These are phyloP conservation scores for Xylaria scruposa DNA, from an alignment of 495 filamentous ascomycete genomes.

Conservation along the genomic window DNA sequence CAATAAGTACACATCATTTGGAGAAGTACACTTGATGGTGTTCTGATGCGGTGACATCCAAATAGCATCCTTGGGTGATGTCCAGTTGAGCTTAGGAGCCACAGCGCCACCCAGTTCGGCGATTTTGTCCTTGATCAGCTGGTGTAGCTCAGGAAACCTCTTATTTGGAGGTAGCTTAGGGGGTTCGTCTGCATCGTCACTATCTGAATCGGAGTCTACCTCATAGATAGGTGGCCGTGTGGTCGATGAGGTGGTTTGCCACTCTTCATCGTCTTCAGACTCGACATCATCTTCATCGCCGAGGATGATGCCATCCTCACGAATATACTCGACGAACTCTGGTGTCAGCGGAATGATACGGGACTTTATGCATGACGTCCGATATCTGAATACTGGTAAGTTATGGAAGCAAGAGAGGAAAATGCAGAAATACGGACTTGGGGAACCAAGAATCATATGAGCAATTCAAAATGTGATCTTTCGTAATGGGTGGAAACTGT, in stretches of 20 bases:
- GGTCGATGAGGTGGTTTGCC: constrained; percentile 46
- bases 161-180: constrained; percentile 48
- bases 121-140: constrained; percentile 76
- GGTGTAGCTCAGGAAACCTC: constrained; percentile 72
- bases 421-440: constrained; percentile 55
- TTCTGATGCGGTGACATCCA: constrained; percentile 89
- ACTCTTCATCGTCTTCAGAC: constrained; percentile 55
- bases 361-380: constrained; percentile 80
- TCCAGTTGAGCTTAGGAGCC: constrained; percentile 96
- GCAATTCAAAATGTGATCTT: constrained; percentile 89
- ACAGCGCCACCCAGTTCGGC: constrained; percentile 79
- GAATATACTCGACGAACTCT: constrained; percentile 84
- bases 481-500: constrained; percentile 81
- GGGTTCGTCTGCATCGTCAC: constrained; percentile 42
- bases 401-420: not conserved
- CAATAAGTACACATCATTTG: constrained; percentile 92
- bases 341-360: constrained; percentile 76
- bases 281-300: constrained; percentile 61
- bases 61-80: constrained; percentile 93
- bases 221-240: constrained; percentile 41
- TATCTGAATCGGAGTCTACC: constrained; percentile 51
- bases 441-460: constrained; percentile 92
- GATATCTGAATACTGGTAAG: constrained; percentile 62
- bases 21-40: constrained; percentile 81
- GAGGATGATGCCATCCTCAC: constrained; percentile 90